phyloP scores from a whole-genome alignment of 805 yeast genomes.

The Starmerella sp. region DNA sequence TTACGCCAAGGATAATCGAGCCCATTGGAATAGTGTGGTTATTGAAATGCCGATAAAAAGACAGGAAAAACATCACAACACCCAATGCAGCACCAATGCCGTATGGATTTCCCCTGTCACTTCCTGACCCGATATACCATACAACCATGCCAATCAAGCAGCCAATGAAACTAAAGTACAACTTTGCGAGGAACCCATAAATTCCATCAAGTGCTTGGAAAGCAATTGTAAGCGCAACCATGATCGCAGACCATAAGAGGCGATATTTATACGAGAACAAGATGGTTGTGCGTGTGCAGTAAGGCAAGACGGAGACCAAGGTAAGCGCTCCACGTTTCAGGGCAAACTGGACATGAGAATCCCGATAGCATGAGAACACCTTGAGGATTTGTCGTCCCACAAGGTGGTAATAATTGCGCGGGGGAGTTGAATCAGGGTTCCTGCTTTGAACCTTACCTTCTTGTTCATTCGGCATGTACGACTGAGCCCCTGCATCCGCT shows the following conservation, averaged over 20 bases:
- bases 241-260: slow-evolving; percentile 26
- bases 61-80: slow-evolving; percentile 16
- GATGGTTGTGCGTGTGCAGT: slow-evolving; percentile 21
- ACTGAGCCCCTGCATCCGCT: neutral
- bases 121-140: slow-evolving; percentile 28
- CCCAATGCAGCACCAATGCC: slow-evolving; percentile 25
- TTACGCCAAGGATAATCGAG: slow-evolving; percentile 23
- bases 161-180: slow-evolving; percentile 24
- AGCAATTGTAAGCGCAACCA: slow-evolving; percentile 24
- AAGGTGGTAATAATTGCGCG: slow-evolving; percentile 20
- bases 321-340: slow-evolving; percentile 20
- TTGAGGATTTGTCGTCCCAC: slow-evolving; percentile 14
- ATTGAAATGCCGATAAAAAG: slow-evolving; percentile 25
- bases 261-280: slow-evolving; percentile 22
- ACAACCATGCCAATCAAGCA: slow-evolving; percentile 24
- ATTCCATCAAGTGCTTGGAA: slow-evolving; percentile 27
- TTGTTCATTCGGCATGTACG: slow-evolving; percentile 2
- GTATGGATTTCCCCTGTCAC: slow-evolving; percentile 26
- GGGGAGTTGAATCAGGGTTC: slow-evolving; percentile 26
- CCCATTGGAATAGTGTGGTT: slow-evolving; percentile 24
- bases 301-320: slow-evolving; percentile 17
- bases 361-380: neutral
- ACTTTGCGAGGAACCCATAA: slow-evolving; percentile 21
- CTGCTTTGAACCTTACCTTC: slow-evolving; percentile 15
- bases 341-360: slow-evolving; percentile 15